phyloP scores from a whole-genome alignment of 208 protist species.

The Wallacemonas sp. region DNA sequence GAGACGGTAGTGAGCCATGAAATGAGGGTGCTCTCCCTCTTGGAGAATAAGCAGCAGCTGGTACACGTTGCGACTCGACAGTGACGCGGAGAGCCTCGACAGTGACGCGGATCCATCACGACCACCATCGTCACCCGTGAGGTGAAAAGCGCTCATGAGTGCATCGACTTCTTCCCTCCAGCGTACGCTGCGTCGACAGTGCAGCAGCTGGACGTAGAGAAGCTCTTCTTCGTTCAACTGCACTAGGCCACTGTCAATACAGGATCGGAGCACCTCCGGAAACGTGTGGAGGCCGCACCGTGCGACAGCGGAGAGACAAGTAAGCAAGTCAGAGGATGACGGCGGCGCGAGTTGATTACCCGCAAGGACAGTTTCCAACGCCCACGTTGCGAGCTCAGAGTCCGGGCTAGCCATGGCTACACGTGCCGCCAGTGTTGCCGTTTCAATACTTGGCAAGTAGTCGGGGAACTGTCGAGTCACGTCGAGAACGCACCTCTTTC shows the following conservation, averaged over 20 bases:
- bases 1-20: slow-evolving; percentile 66
- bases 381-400: slow-evolving; percentile 34
- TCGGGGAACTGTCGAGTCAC: slow-evolving; percentile 16
- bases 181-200: slow-evolving; percentile 50
- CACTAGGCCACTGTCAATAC: slow-evolving; percentile 56
- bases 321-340: slow-evolving; percentile 51
- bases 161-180: slow-evolving; percentile 43
- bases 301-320: slow-evolving; percentile 58
- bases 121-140: neutral
- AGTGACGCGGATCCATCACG: too few species aligned
- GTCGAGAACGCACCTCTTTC: slow-evolving; percentile 16
- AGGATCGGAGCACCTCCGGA: slow-evolving; percentile 51
- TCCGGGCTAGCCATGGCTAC: slow-evolving; percentile 25
- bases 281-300: slow-evolving; percentile 60
- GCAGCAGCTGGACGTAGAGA: slow-evolving; percentile 63
- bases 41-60: slow-evolving; percentile 68
- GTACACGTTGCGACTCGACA: slow-evolving; percentile 59
- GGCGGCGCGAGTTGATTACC: slow-evolving; percentile 32
- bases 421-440: slow-evolving; percentile 18
- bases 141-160: slow-evolving; percentile 20
- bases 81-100: too few species aligned
- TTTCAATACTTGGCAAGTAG: slow-evolving; percentile 29
- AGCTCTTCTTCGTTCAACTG: slow-evolving; percentile 48
- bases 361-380: slow-evolving; percentile 29
- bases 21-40: slow-evolving; percentile 58